phyloP scores from a whole-genome alignment of 305 asterid species.

The Coffea humblotiana region DNA sequence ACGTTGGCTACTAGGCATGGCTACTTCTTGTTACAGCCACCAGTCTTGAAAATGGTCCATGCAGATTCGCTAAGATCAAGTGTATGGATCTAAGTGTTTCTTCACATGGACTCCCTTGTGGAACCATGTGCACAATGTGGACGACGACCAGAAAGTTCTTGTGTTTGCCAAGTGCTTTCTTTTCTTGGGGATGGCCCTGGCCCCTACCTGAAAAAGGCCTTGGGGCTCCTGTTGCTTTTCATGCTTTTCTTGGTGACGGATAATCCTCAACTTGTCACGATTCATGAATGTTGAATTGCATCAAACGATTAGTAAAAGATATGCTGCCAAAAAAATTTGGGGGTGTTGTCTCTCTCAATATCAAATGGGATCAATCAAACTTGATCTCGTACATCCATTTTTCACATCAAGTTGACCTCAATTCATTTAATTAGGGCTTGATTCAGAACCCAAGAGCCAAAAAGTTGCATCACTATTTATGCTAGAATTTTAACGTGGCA shows the following conservation, averaged over 20 bases:
- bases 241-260: neutral
- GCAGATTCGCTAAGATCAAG: neutral
- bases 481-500: too few species aligned
- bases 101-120: slow-evolving; percentile 15
- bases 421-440: too few species aligned
- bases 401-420: too few species aligned
- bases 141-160: neutral
- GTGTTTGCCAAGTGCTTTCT: neutral
- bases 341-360: too few species aligned
- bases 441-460: too few species aligned
- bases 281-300: too few species aligned
- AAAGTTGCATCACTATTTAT: too few species aligned
- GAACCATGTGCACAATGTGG: slow-evolving; percentile 2
- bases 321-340: too few species aligned
- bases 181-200: neutral
- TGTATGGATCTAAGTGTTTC: neutral
- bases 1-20: too few species aligned
- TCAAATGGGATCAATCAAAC: too few species aligned
- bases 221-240: neutral
- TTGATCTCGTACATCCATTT: too few species aligned
- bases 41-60: slow-evolving; percentile 13
- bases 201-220: neutral
- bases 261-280: neutral
- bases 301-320: too few species aligned
- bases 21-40: neutral